Conservation (phyloP, 305 asterid genomes). For the Fraxinus sp. region DNA sequence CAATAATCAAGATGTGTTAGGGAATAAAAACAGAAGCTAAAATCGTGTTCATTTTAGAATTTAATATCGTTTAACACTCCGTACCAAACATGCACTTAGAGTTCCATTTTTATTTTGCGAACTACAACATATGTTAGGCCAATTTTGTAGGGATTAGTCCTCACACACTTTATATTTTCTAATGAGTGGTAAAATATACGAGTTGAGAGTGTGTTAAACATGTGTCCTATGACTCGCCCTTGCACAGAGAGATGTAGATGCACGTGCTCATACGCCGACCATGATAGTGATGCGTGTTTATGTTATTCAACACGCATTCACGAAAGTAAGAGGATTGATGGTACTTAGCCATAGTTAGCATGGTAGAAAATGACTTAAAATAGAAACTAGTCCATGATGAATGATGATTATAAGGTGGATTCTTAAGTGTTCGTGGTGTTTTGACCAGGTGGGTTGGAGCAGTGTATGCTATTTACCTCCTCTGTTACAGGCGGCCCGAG, state of each 20-base stretch:
- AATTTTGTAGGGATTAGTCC: not conserved
- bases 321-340: not conserved
- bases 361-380: not conserved
- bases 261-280: not conserved
- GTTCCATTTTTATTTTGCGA: not conserved
- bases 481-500: conserved; percentile 24
- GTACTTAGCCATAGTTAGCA: not conserved
- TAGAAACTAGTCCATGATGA: not conserved
- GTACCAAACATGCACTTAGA: not conserved
- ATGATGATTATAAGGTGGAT: not conserved
- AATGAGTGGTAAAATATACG: not conserved
- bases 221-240: not conserved
- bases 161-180: not conserved
- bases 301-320: not conserved
- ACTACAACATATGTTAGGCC: not conserved
- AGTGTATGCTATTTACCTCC: not conserved
- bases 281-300: not conserved
- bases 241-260: not conserved
- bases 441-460: not conserved
- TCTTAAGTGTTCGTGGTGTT: not conserved
- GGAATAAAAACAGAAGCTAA: not conserved
- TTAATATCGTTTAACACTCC: not conserved
- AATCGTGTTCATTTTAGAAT: not conserved
- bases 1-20: not conserved
- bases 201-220: not conserved